A percentile compares a stretch with the other conserved stretches of the same genome.
These are phyloP conservation scores for Aquilaria yunnanensis DNA, from an alignment of 345 rosid genomes.

Conservation along the genomic window DNA sequence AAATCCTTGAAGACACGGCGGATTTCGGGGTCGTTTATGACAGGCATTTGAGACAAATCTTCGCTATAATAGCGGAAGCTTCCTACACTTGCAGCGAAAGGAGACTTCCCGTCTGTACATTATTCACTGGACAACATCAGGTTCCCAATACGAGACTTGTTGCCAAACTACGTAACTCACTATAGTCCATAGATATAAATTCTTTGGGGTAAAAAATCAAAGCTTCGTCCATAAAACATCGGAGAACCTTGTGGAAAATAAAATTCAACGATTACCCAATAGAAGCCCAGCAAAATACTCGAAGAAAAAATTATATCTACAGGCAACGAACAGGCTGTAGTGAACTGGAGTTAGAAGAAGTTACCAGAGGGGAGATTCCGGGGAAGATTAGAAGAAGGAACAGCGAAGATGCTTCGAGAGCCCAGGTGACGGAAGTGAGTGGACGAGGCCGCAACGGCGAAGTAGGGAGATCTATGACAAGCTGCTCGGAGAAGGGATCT, in stretches of 20 bases:
- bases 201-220: not conserved
- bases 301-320: not conserved
- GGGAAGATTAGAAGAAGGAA: conserved; percentile 16
- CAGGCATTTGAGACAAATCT: conserved; percentile 65
- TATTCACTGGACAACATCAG: conserved; percentile 5
- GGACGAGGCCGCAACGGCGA: conserved; percentile 1
- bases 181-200: not conserved
- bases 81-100: conserved; percentile 39
- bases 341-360: not conserved
- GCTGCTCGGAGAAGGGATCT: conserved; percentile 32
- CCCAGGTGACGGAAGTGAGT: conserved; percentile 5
- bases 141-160: conserved; percentile 5
- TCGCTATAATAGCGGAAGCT: conserved; percentile 47
- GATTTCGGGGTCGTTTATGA: conserved; percentile 49
- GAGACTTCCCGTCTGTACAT: conserved; percentile 34
- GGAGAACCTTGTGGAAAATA: not conserved
- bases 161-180: not conserved
- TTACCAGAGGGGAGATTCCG: conserved; percentile 20
- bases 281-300: not conserved
- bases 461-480: conserved; percentile 10
- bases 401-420: conserved; percentile 17
- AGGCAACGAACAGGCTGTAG: not conserved
- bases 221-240: not conserved
- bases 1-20: conserved; percentile 61
- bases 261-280: not conserved